These are phyloP conservation scores for Lithohypha guttulata DNA, from an alignment of 2,329 filamentous ascomycete genomes.

Conservation along the genomic window DNA sequence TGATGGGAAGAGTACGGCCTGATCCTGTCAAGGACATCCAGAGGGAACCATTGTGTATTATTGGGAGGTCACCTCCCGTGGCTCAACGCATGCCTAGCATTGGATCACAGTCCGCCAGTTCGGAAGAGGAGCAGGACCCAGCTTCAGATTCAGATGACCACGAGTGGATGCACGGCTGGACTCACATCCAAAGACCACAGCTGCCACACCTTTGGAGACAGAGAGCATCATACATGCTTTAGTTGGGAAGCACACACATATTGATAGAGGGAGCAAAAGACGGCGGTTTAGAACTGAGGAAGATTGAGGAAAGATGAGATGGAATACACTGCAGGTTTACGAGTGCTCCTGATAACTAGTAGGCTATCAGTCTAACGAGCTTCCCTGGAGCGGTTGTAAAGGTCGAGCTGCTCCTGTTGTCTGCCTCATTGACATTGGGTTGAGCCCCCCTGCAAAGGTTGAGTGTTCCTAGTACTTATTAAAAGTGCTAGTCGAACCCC, in stretches of 20 bases:
- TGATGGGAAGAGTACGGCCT: slow-evolving; percentile 66
- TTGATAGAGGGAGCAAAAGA: neutral
- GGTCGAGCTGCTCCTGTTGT: too few relatives aligned
- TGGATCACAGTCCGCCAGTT: neutral
- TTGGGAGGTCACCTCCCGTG: slow-evolving; percentile 11
- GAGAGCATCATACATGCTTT: neutral
- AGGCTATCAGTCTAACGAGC: too few relatives aligned
- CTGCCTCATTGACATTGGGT: too few relatives aligned
- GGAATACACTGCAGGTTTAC: too few relatives aligned
- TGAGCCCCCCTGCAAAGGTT: too few relatives aligned
- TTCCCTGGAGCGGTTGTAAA: too few relatives aligned
- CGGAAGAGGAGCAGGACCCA: neutral
- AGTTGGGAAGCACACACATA: neutral
- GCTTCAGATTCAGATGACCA: neutral
- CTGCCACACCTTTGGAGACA: neutral
- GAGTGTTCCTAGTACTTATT: too few relatives aligned
- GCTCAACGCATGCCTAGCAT: neutral
- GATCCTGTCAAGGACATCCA: slow-evolving; percentile 2
- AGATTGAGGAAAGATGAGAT: too few relatives aligned
- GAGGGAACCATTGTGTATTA: slow-evolving; percentile 17
- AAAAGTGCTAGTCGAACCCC: too few relatives aligned
- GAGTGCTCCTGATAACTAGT: too few relatives aligned
- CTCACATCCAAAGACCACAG: slow-evolving; percentile 1
- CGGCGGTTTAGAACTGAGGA: too few relatives aligned
- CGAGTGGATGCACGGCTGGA: neutral